phyloP scores from a whole-genome alignment of 1,284 basidiomycete species.

The Ceratobasidium sp. region DNA sequence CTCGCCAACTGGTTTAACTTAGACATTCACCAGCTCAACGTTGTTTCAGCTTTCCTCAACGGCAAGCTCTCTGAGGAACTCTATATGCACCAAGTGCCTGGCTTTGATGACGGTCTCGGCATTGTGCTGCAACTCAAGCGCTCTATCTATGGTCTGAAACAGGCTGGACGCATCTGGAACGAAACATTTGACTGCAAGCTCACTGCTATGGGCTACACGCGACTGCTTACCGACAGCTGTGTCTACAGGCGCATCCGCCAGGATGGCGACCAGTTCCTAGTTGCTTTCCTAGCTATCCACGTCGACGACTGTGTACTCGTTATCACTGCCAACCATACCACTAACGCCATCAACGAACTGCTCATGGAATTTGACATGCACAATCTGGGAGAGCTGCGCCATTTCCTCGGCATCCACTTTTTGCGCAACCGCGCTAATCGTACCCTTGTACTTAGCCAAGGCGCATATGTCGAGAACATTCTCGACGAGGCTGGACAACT shows the following conservation, averaged over 20 bases:
- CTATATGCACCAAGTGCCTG: constrained; percentile 60
- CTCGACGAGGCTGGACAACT: constrained; percentile 2
- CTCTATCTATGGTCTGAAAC: constrained; percentile 55
- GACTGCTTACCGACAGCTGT: constrained; percentile 3
- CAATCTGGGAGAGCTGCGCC: constrained; percentile 24
- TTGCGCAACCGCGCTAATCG: background rate
- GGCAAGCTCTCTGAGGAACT: constrained; percentile 59
- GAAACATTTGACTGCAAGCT: background rate
- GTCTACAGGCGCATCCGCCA: background rate
- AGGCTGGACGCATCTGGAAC: constrained; percentile 47
- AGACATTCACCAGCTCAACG: constrained; percentile 58
- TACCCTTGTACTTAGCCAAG: background rate
- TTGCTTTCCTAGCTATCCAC: constrained; percentile 18
- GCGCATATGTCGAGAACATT: constrained; percentile 23
- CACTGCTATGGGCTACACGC: background rate
- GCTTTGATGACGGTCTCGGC: constrained; percentile 50
- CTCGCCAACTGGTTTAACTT: constrained; percentile 54
- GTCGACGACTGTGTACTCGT: constrained; percentile 36
- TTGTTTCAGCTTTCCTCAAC: constrained; percentile 55
- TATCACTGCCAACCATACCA: constrained; percentile 2
- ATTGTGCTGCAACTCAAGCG: constrained; percentile 45
- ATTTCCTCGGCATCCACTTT: constrained; percentile 42
- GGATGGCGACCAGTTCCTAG: background rate
- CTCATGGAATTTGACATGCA: constrained; percentile 18
- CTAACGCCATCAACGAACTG: background rate